Evolutionary conservation across 805 yeast species (phyloP).

Genomic region (Ogataea corticis): DNA sequence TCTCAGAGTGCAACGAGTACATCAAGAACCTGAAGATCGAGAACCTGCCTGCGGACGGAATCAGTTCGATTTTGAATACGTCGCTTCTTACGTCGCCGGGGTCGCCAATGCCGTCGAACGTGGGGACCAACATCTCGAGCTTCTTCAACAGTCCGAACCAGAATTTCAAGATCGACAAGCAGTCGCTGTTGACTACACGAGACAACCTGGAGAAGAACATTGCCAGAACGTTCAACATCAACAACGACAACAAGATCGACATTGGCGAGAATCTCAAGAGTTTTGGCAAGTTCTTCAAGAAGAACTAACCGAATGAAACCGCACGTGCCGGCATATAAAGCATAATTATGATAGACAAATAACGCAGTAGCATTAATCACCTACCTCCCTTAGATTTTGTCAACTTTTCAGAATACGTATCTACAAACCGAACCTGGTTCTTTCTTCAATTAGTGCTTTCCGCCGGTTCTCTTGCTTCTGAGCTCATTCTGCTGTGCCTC

Average conservation of each 20-base stretch:
- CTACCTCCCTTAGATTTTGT: too few relatives aligned
- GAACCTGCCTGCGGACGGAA: conserved; percentile 15
- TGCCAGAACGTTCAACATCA: conserved; percentile 42
- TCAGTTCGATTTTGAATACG: conserved; percentile 9
- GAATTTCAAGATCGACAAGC: conserved; percentile 31
- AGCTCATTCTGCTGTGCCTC: conserved; percentile 69
- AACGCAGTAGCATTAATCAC: too few relatives aligned
- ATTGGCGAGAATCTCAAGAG: conserved; percentile 67
- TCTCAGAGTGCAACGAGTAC: conserved; percentile 30
- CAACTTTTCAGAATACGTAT: background rate
- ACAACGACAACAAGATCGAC: conserved; percentile 63
- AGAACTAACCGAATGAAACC: conserved; percentile 16
- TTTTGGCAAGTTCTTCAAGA: conserved; percentile 58
- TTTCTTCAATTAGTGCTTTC: conserved; percentile 69
- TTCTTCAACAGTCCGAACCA: conserved; percentile 22
- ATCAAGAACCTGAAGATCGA: conserved; percentile 28
- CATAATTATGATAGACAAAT: too few relatives aligned
- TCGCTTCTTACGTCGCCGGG: conserved; percentile 18
- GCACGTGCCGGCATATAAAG: too few relatives aligned
- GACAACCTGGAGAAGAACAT: conserved; percentile 45
- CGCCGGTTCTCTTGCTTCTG: conserved; percentile 72
- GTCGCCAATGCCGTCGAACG: conserved; percentile 5
- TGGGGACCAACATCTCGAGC: conserved; percentile 16
- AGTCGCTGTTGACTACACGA: conserved; percentile 39
- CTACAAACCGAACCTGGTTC: too few relatives aligned